Evolutionary conservation across 2,329 filamentous ascomycete genomes (phyloP), one percentile per base, ranked within the genome.

Genomic region (Colletotrichum melonis): DNA sequence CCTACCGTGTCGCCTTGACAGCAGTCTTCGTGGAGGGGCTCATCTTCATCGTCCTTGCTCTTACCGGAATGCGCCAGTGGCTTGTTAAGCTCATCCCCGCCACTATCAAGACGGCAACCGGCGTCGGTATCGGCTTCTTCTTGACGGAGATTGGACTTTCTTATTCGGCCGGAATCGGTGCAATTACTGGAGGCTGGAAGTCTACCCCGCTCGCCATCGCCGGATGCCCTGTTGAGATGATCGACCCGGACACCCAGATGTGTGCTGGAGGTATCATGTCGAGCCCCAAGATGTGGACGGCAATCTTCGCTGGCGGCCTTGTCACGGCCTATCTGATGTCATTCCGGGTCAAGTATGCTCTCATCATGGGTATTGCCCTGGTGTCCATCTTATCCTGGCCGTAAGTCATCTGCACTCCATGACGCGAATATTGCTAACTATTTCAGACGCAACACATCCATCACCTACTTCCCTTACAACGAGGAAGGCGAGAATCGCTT

Each of bases 281-380:
- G 5, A 97, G 90, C 78, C 92, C 94, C 9, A 93, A 93, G 90
- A 85, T 97, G 88, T 98, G 95, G 95, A 90, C 97, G 67, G 95
- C 94, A 12, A 92, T 97, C 75, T 92, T 95, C 79, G 91, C 92
- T 67, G 94, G 95, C 16, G 94, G 94, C 42, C 86, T 97, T 58
- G 82, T 97, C 49, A 96, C 94, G 0, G 91, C 93, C 5, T 89
- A 96, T 76, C 90, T 97, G 82, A 95, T 95, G 93, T 89, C 92
- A 22, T 95, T 92, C 80, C 90, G 92, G 52, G 87, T 94, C 82
- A 94, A 94, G 80, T 92, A 92, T 67, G 92, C 93, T 60, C 93
- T 95, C 74, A 89, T 95, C 67, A 89, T 93, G 28, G 93, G 93
- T 2, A 94, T 95, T 67, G 84, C 90, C 11, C 83, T 94, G 7